A percentile compares a stretch with the other conserved stretches of the same genome.
These are phyloP conservation scores for Pyrenula aspistea DNA, from an alignment of 495 filamentous ascomycete genomes.

Conservation along the genomic window DNA sequence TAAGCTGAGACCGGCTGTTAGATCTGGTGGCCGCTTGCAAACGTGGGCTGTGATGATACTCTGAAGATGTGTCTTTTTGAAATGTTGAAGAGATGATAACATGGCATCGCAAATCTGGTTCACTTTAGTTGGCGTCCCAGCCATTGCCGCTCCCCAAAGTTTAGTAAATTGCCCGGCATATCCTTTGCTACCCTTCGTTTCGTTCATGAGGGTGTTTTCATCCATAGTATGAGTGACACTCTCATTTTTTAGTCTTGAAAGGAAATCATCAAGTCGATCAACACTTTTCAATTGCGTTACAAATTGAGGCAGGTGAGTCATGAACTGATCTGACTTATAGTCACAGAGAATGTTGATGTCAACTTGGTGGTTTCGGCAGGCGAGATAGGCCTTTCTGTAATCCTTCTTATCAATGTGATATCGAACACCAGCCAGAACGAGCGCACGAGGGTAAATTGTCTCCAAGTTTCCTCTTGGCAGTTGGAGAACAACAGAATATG, in stretches of 20 bases:
- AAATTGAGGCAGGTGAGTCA: conserved; percentile 62
- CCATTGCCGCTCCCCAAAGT: neutral
- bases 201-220: conserved; percentile 54
- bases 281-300: conserved; percentile 76
- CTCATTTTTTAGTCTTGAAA: conserved; percentile 86
- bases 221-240: conserved; percentile 93
- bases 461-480: conserved; percentile 94
- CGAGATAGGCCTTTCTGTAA: conserved; percentile 72
- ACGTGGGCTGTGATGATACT: conserved; percentile 92
- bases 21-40: conserved; percentile 81
- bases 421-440: conserved; percentile 82
- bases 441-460: conserved; percentile 84
- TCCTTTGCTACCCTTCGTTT: conserved; percentile 17
- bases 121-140: conserved; percentile 46
- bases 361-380: conserved; percentile 83
- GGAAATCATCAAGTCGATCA: conserved; percentile 80
- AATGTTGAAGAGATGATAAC: conserved; percentile 48
- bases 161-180: conserved; percentile 3
- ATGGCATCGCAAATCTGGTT: conserved; percentile 87
- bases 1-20: conserved; percentile 72
- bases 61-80: conserved; percentile 61
- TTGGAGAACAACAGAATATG: conserved; percentile 71
- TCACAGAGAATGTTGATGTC: conserved; percentile 99
- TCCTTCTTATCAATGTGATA: conserved; percentile 64
- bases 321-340: conserved; percentile 71